Evolutionary conservation across 2,329 filamentous ascomycete species (phyloP).

Genomic region (Diaporthe caulivora): DNA sequence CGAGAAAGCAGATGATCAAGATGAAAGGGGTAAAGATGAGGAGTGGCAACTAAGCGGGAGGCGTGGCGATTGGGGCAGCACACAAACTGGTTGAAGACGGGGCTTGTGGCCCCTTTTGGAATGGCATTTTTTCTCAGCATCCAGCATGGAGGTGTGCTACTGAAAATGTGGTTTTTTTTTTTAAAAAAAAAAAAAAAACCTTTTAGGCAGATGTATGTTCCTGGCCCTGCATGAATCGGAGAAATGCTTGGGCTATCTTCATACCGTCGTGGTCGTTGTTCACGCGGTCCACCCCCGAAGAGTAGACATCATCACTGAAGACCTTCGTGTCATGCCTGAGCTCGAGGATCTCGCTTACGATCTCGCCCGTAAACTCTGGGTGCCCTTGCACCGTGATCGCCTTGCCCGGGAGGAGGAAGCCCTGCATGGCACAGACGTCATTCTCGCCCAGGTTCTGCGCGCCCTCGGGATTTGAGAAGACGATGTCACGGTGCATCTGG

Average conservation of each 20-base stretch:
- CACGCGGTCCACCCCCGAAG: slow-evolving; percentile 76
- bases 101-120: background rate
- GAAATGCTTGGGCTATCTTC: slow-evolving; percentile 78
- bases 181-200: no score
- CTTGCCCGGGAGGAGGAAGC: slow-evolving; percentile 76
- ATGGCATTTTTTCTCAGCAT: background rate
- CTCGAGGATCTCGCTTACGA: slow-evolving; percentile 77
- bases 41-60: background rate
- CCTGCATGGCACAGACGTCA: slow-evolving; percentile 79
- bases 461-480: slow-evolving; percentile 72
- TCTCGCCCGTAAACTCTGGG: slow-evolving; percentile 82
- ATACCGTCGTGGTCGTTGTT: slow-evolving; percentile 82
- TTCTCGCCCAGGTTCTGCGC: slow-evolving; percentile 75
- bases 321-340: slow-evolving; percentile 75
- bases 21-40: slow-evolving; percentile 1
- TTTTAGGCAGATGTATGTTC: slow-evolving; percentile 34
- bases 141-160: background rate
- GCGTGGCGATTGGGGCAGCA: background rate
- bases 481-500: slow-evolving; percentile 89
- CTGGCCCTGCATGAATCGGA: slow-evolving; percentile 76
- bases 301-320: slow-evolving; percentile 76
- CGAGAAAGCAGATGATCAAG: slow-evolving; percentile 42
- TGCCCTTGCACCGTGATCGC: slow-evolving; percentile 87
- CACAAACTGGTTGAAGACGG: background rate
- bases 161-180: no score